A percentile compares a stretch with the other conserved stretches of the same genome.
phyloP scores from a whole-genome alignment of 495 filamentous ascomycete species.

The Glutinoglossum americanum region DNA sequence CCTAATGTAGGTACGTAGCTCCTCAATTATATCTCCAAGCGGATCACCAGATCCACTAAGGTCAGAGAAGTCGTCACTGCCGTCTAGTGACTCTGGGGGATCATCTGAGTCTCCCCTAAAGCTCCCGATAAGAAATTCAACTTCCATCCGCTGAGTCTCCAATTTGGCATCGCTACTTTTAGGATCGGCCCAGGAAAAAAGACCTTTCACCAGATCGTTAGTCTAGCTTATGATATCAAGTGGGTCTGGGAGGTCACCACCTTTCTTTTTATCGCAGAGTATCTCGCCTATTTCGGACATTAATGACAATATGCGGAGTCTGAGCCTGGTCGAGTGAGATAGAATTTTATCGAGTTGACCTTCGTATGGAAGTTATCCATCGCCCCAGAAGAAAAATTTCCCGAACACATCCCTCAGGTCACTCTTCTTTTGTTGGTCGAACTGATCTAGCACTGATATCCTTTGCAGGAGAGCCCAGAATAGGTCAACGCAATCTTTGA shows the following conservation, averaged over 20 bases:
- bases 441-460: not conserved
- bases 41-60: not conserved
- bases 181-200: no score
- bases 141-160: no score
- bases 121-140: no score
- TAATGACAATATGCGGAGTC: not conserved
- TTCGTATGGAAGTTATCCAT: not conserved
- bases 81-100: not conserved
- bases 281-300: not conserved
- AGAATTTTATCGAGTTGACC: not conserved
- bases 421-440: not conserved
- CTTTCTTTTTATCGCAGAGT: not conserved
- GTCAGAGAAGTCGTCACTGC: not conserved
- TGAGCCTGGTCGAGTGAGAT: not conserved
- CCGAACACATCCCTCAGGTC: not conserved
- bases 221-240: not conserved
- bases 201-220: not conserved
- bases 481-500: not conserved
- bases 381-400: not conserved
- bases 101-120: no score
- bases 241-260: not conserved
- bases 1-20: not conserved
- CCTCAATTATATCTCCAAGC: not conserved
- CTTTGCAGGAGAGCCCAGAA: not conserved
- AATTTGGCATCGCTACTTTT: no score